Percentiles rank a stretch among this genome's conserved stretches.
These are phyloP conservation scores for Pichia kluyveri DNA, from an alignment of 805 yeast genomes.

Conservation along the genomic window DNA sequence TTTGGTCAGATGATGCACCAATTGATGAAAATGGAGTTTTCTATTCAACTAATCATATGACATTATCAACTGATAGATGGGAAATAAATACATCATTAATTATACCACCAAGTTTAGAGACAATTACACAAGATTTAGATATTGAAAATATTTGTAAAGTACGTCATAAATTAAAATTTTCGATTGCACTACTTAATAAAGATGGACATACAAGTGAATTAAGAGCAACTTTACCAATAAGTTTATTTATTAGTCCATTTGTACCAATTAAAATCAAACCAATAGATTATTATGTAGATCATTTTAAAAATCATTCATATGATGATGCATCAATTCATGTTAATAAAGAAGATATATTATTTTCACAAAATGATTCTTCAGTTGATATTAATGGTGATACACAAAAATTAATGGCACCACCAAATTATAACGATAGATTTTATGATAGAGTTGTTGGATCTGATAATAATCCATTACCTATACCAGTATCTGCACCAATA, in stretches of 20 bases:
- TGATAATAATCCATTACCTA: not conserved
- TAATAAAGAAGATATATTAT: constrained; percentile 21
- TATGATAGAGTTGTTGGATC: constrained; percentile 49
- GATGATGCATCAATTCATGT: constrained; percentile 22
- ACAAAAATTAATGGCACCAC: constrained; percentile 64
- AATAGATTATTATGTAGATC: constrained; percentile 21
- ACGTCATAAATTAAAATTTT: constrained; percentile 80
- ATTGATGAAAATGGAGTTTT: constrained; percentile 31
- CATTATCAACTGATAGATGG: constrained; percentile 57
- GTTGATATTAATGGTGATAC: constrained; percentile 18
- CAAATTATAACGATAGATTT: constrained; percentile 72
- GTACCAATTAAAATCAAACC: constrained; percentile 54
- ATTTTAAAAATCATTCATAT: constrained; percentile 10
- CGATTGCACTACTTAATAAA: constrained; percentile 68
- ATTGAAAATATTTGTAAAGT: constrained; percentile 64
- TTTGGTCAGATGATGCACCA: constrained; percentile 28
- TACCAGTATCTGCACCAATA: not conserved
- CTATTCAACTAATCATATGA: constrained; percentile 22
- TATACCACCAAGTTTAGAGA: constrained; percentile 65
- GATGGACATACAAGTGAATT: constrained; percentile 92
- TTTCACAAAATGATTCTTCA: constrained; percentile 15
- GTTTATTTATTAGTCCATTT: constrained; percentile 49
- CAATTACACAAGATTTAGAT: constrained; percentile 83
- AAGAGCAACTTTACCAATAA: constrained; percentile 81
- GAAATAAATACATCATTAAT: constrained; percentile 50